Percentiles rank a stretch among this genome's conserved stretches.
These are phyloP conservation scores for Saturnispora kantuleensis DNA, from an alignment of 805 yeast genomes.

Conservation along the genomic window DNA sequence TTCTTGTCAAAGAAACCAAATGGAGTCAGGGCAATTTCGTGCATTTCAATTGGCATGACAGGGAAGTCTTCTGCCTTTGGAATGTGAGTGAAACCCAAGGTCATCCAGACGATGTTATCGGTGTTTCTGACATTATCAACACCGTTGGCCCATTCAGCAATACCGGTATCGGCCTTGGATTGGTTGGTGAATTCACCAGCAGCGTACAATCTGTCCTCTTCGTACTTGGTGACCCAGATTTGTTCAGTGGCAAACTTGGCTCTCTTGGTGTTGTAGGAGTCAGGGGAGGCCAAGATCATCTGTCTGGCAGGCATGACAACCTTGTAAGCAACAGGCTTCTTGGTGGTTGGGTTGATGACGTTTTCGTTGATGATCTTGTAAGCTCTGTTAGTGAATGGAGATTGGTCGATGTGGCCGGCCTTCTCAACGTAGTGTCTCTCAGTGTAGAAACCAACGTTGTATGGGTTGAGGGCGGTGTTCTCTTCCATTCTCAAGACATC, in stretches of 20 bases:
- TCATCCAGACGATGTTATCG: conserved; percentile 73
- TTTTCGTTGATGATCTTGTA: conserved; percentile 69
- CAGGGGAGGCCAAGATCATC: conserved; percentile 57
- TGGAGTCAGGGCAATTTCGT: conserved; percentile 58
- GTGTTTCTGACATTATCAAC: conserved; percentile 60
- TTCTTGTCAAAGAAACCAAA: conserved; percentile 66
- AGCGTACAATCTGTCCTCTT: conserved; percentile 62
- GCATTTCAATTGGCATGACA: conserved; percentile 78
- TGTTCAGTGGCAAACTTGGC: conserved; percentile 71
- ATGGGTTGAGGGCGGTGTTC: conserved; percentile 47
- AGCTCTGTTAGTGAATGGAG: conserved; percentile 66
- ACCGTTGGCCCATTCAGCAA: conserved; percentile 63
- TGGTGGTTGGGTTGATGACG: conserved; percentile 57
- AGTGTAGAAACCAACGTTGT: conserved; percentile 59
- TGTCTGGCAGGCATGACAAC: conserved; percentile 65
- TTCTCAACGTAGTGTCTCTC: conserved; percentile 58
- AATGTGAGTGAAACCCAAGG: conserved; percentile 71
- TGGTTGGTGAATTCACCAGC: conserved; percentile 86
- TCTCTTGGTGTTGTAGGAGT: conserved; percentile 58
- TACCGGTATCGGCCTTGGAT: conserved; percentile 59
- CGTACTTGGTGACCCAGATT: conserved; percentile 73
- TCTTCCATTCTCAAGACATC: conserved; percentile 55
- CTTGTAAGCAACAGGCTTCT: conserved; percentile 70
- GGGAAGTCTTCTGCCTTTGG: conserved; percentile 85
- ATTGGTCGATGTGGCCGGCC: conserved; percentile 62